Percentiles rank a stretch among this genome's conserved stretches.
phyloP scores from a whole-genome alignment of 2,329 filamentous ascomycete species.

The Alternaria angustiovoidea region DNA sequence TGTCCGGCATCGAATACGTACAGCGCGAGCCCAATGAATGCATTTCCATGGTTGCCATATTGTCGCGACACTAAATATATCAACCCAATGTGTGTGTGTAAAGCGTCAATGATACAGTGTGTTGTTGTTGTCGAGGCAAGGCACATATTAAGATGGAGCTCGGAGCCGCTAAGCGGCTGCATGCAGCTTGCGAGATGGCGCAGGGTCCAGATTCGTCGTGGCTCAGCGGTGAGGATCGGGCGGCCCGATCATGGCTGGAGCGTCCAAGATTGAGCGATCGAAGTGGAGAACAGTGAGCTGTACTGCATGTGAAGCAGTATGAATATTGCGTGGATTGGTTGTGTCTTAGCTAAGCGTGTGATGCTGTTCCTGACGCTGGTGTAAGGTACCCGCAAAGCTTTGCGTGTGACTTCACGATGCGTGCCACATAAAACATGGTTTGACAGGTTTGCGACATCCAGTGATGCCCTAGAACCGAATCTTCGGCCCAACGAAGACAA shows the following conservation, averaged over 20 bases:
- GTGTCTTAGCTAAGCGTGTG: not conserved
- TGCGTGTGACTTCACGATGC: not conserved
- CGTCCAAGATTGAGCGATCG: constrained; percentile 2
- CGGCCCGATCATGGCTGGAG: constrained; percentile 10
- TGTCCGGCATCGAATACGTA: constrained; percentile 23
- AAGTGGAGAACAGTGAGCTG: constrained; percentile 10
- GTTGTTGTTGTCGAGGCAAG: constrained; percentile 22
- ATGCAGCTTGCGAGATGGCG: constrained; percentile 31
- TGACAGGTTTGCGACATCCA: not conserved
- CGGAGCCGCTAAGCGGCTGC: constrained; percentile 27
- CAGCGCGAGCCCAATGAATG: constrained; percentile 47
- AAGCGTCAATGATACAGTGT: constrained; percentile 20
- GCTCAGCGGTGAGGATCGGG: constrained; percentile 16
- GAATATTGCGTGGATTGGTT: constrained; percentile 1
- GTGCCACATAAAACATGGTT: not conserved
- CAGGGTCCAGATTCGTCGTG: constrained; percentile 26
- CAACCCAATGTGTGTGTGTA: not conserved
- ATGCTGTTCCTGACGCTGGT: constrained; percentile 7
- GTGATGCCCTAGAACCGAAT: constrained; percentile 71
- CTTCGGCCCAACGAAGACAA: constrained; percentile 90
- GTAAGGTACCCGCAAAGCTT: not conserved
- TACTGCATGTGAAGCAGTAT: constrained; percentile 1
- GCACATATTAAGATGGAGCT: constrained; percentile 17
- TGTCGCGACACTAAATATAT: constrained; percentile 20
- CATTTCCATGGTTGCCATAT: constrained; percentile 46